Evolutionary conservation across 306 rosid species (phyloP).

Genomic region (Malus sylvestris): DNA sequence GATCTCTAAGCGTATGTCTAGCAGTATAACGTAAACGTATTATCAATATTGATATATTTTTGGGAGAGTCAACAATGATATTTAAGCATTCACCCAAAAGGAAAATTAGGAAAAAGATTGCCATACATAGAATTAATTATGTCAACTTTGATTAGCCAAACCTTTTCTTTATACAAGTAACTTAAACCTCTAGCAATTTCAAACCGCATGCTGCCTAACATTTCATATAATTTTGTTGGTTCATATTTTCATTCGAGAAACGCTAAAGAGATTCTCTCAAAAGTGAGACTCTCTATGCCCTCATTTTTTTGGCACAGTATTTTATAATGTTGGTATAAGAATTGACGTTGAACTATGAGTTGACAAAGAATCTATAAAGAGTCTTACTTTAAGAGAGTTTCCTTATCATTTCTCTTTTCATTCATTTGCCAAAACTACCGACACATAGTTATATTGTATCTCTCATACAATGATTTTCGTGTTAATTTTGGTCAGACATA

Average conservation of each 20-base stretch:
- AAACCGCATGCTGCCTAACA: conserved; percentile 12
- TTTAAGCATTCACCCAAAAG: background rate
- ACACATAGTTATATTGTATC: conserved; percentile 6
- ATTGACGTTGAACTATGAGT: too few relatives aligned
- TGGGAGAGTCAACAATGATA: background rate
- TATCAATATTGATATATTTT: too few relatives aligned
- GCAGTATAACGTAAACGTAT: background rate
- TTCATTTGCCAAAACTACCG: conserved; percentile 3
- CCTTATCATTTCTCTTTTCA: background rate
- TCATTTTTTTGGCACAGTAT: too few relatives aligned
- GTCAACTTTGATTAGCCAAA: conserved; percentile 11
- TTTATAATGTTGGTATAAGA: too few relatives aligned
- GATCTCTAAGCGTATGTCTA: background rate
- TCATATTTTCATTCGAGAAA: background rate
- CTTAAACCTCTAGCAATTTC: conserved; percentile 5
- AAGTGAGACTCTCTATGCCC: too few relatives aligned
- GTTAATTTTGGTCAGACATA: conserved; percentile 31
- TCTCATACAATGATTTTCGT: conserved; percentile 17
- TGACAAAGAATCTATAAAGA: too few relatives aligned
- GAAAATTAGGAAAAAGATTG: background rate
- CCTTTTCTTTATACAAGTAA: background rate
- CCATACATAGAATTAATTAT: background rate
- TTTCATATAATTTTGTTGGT: background rate
- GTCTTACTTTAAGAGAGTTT: too few relatives aligned
- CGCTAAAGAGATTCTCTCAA: too few relatives aligned